Conservation (phyloP, 2,329 filamentous ascomycete species). For the Microcyclospora pomicola region DNA sequence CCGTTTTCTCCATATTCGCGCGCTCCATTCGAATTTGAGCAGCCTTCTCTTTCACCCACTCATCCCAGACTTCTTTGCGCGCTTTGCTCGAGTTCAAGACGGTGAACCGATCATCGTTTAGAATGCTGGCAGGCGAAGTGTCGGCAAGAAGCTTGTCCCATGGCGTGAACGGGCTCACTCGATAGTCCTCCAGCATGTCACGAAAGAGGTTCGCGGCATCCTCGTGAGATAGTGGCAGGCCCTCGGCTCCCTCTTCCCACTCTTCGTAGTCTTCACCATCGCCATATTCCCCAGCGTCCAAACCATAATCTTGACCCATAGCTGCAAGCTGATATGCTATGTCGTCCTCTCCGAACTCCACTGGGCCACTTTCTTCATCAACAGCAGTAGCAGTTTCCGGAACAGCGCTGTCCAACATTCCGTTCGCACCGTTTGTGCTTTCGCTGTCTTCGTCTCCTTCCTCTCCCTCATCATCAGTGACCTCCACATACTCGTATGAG, state of each 20-base stretch:
- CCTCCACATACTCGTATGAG: conserved; percentile 60
- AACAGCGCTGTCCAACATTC: conserved; percentile 39
- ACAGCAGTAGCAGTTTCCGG: conserved; percentile 39
- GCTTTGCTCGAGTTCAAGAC: conserved; percentile 67
- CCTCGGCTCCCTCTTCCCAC: conserved; percentile 60
- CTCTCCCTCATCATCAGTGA: conserved; percentile 44
- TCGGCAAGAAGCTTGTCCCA: conserved; percentile 79
- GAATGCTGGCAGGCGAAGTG: conserved; percentile 43
- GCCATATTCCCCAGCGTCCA: conserved; percentile 65
- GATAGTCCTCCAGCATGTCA: conserved; percentile 69
- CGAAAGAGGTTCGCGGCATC: conserved; percentile 70
- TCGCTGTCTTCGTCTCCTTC: conserved; percentile 30
- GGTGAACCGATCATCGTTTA: conserved; percentile 79
- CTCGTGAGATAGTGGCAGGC: conserved; percentile 54
- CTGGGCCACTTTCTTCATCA: conserved; percentile 36
- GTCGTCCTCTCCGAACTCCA: conserved; percentile 88
- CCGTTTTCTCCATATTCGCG: conserved; percentile 62
- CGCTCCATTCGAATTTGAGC: conserved; percentile 57
- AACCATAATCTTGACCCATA: conserved; percentile 74
- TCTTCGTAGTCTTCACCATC: conserved; percentile 38
- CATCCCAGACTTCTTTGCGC: conserved; percentile 68
- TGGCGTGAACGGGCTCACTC: conserved; percentile 72
- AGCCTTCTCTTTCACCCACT: conserved; percentile 70
- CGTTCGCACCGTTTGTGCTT: conserved; percentile 25
- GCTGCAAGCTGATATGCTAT: conserved; percentile 82